Evolutionary conservation across 352 stramenopile species (phyloP), one percentile per base, ranked within the genome.

Genomic region (Phytophthora hybrid): DNA sequence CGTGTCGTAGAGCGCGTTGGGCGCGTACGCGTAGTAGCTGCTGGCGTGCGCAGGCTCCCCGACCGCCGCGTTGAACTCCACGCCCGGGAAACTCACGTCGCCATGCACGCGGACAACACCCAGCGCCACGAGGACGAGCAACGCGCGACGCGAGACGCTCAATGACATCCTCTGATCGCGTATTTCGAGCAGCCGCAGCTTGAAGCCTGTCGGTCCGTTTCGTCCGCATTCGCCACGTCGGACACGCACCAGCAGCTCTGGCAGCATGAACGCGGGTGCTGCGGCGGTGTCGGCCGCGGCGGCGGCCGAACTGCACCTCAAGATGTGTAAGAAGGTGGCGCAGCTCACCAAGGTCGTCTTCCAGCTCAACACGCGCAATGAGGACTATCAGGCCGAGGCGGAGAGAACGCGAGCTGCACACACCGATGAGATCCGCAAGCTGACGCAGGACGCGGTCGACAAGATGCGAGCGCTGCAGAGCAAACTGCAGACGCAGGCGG

Each of bases 251-350:
- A 37, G 44, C 18, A 61, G 13, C 53, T 26, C 11, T 26, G 9
- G 9, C 54, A 59, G 3, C 4, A 77, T 73, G 73, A 76, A 44
- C 46, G 34, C 68, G 47, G 62, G 14, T 55, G 77, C 63, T 29
- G 53, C 69, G 46, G 46, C 57, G 16, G 23, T 26, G 23, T 52
- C 56, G 55, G 61, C 66, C 32, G 55, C 66, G 37, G 77, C 76
- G 10, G 39, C 69, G 32, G 80, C 77, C 4, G 91, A 97, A 59
- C 66, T 98, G 71, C 92, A 98, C 60, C 81, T 97, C 49, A 98
- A 98, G 76, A 98, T 98, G 93, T 97, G 90, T 80, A 98, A 98
- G 81, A 98, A 98, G 81, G 94, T 98, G 65, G 93, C 94, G 56
- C 93, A 98, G 87, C 83, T 98, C 21, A 98, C 94, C 29, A 98